Evolutionary conservation across 371 early-diverging fungal genomes (phyloP).

Genomic region (Basidiobolus meristosporus): DNA sequence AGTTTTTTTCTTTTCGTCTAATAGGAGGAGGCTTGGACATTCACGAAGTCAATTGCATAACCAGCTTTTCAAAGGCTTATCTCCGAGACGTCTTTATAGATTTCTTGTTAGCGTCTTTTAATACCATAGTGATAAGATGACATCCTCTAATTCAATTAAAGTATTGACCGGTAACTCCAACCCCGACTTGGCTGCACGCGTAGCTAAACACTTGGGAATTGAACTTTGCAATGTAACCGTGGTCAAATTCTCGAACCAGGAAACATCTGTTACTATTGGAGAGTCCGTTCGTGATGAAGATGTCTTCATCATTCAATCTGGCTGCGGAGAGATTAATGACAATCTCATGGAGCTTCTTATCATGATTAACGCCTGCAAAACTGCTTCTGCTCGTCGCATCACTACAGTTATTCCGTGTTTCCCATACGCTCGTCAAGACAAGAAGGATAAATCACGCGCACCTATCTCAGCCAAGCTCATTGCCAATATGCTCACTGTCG

Average conservation of each 20-base stretch:
- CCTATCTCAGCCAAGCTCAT: conserved; percentile 85
- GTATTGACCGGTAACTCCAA: conserved; percentile 97
- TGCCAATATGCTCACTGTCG: conserved; percentile 87
- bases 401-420: conserved; percentile 95
- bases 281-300: conserved; percentile 90
- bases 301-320: conserved; percentile 77
- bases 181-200: conserved; percentile 73
- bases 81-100: too few species aligned
- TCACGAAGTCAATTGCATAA: too few species aligned
- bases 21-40: too few species aligned
- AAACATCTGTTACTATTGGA: conserved; percentile 88
- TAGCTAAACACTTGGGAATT: conserved; percentile 70
- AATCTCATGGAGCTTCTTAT: conserved; percentile 90
- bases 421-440: conserved; percentile 93
- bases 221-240: conserved; percentile 79
- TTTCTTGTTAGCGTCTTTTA: too few species aligned
- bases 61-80: too few species aligned
- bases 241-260: conserved; percentile 90
- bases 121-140: too few species aligned
- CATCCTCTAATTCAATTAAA: conserved; percentile 67
- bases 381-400: conserved; percentile 80
- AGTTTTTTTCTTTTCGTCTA: too few species aligned
- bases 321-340: conserved; percentile 85
- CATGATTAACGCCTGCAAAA: conserved; percentile 92
- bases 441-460: conserved; percentile 88